A percentile compares a stretch with the other conserved stretches of the same genome.
phyloP scores from a whole-genome alignment of 2,329 filamentous ascomycete species.

The Aspergillus tubingensis region DNA sequence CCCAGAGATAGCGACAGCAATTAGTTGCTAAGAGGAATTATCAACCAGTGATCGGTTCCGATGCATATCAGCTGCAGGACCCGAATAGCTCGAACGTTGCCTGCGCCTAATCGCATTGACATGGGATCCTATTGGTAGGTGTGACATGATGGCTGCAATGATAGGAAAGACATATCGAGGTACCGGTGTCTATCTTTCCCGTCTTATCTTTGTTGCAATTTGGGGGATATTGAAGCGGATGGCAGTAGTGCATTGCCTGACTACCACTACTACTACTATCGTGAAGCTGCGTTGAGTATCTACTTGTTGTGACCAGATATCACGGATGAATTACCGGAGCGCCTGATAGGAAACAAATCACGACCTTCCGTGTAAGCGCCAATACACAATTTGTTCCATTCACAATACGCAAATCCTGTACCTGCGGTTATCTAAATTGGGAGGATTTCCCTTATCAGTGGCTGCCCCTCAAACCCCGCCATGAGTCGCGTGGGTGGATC shows the following conservation, averaged over 20 bases:
- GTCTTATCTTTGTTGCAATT: not conserved
- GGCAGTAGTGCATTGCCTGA: too few relatives aligned
- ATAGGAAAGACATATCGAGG: slow-evolving; percentile 2
- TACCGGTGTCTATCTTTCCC: slow-evolving; percentile 1
- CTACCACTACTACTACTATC: too few relatives aligned
- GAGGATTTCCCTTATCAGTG: slow-evolving; percentile 18
- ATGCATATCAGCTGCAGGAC: slow-evolving; percentile 34
- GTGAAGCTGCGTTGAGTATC: too few relatives aligned
- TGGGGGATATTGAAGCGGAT: not conserved
- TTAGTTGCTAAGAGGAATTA: slow-evolving; percentile 31
- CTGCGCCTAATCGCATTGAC: slow-evolving; percentile 17
- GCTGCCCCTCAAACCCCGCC: slow-evolving; percentile 27
- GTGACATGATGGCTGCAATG: slow-evolving; percentile 5
- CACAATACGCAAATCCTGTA: slow-evolving; percentile 8
- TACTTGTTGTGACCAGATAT: not conserved
- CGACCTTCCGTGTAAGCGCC: not conserved
- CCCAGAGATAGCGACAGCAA: slow-evolving; percentile 22
- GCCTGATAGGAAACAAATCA: not conserved
- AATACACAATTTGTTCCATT: not conserved
- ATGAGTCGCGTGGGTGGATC: slow-evolving; percentile 26
- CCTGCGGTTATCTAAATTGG: slow-evolving; percentile 22
- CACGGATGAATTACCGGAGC: not conserved
- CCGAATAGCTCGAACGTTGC: slow-evolving; percentile 18
- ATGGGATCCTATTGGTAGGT: slow-evolving; percentile 15
- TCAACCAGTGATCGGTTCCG: slow-evolving; percentile 19